Evolutionary conservation across 192 early-diverging fungal genomes (phyloP).

Genomic region (Coemansia sp.): DNA sequence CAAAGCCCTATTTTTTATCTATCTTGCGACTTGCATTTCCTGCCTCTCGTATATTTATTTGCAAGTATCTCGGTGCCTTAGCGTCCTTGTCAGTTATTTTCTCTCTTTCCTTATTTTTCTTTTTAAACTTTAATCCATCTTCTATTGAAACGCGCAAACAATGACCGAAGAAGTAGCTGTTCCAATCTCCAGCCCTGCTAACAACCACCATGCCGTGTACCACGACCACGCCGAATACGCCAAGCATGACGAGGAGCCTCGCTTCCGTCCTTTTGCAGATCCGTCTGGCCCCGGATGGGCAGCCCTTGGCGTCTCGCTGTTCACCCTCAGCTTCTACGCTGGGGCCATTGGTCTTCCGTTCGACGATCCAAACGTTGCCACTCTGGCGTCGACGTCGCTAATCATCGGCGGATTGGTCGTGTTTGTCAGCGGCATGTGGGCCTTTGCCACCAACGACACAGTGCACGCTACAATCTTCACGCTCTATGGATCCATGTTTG

Average conservation of each 20-base stretch:
- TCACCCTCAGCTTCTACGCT: conserved; percentile 52
- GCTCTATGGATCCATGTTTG: conserved; percentile 68
- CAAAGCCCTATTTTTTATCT: background rate
- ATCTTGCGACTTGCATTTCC: background rate
- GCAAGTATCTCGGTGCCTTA: background rate
- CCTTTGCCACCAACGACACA: conserved; percentile 75
- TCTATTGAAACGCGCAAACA: background rate
- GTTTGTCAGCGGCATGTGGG: conserved; percentile 60
- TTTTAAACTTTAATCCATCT: background rate
- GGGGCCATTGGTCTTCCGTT: conserved; percentile 54
- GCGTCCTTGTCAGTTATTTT: background rate
- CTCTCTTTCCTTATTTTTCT: background rate
- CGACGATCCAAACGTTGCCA: conserved; percentile 48
- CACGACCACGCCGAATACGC: conserved; percentile 6
- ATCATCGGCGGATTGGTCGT: conserved; percentile 52
- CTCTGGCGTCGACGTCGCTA: conserved; percentile 47
- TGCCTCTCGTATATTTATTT: background rate
- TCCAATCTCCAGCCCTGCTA: conserved; percentile 15
- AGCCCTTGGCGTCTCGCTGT: conserved; percentile 47
- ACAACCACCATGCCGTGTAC: conserved; percentile 1
- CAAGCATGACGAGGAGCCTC: conserved; percentile 22
- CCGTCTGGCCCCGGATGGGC: conserved; percentile 50
- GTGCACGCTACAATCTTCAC: conserved; percentile 81
- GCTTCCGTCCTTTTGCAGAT: conserved; percentile 54
- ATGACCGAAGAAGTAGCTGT: conserved; percentile 34